Conservation (phyloP, 768 basidiomycete genomes). For the Cystobasidium onofrii region DNA sequence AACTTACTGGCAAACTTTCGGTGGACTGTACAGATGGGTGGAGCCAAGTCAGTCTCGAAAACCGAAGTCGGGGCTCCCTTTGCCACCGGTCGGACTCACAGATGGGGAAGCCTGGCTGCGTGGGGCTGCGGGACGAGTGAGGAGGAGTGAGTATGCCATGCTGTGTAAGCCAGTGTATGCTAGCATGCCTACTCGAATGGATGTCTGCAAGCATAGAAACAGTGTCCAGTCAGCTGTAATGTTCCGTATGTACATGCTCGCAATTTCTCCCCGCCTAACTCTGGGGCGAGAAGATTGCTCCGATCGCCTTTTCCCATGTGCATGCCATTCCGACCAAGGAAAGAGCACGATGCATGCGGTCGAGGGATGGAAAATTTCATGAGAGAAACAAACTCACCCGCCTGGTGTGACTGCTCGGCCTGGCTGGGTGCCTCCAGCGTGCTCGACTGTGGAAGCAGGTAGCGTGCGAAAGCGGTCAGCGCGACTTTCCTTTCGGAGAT, state of each 20-base stretch:
- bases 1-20: constrained; percentile 25
- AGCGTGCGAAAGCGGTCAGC: background rate
- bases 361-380: background rate
- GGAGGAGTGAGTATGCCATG: background rate
- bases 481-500: background rate
- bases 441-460: background rate
- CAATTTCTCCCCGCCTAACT: background rate
- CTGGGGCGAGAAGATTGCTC: background rate
- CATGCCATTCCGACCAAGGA: background rate
- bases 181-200: background rate
- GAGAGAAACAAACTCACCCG: background rate
- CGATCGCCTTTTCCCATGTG: background rate
- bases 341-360: background rate
- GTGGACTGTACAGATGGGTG: constrained; percentile 2
- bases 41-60: background rate
- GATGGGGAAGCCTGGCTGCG: constrained; percentile 26
- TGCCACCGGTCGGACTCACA: background rate
- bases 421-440: background rate
- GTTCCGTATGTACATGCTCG: too few species aligned
- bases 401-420: constrained; percentile 9
- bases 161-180: background rate
- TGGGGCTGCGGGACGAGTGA: background rate
- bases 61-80: background rate
- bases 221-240: background rate
- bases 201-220: background rate